Evolutionary conservation across 2,329 filamentous ascomycete species (phyloP), one percentile per base, ranked within the genome.

Genomic region (Hypocreales sp.): DNA sequence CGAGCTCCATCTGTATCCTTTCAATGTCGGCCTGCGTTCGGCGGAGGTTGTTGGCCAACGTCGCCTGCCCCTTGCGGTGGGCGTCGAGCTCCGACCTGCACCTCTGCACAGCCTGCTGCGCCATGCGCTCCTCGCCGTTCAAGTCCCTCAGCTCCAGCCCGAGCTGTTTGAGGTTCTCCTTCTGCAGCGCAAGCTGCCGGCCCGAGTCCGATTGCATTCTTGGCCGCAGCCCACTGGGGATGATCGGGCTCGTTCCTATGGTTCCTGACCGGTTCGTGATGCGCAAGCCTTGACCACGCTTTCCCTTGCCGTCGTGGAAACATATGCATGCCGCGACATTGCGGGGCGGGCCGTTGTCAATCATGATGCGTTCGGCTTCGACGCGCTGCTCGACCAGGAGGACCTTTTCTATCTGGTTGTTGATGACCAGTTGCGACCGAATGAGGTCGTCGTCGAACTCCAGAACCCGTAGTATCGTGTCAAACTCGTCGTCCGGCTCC

Each of bases 141-240:
- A 76, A 48, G 2, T 63, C 58, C 3, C 53, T 49, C 25, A 72
- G 47, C 31, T 79, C 70, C 5, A 51, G 45, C 28, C 64, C 60
- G 4, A 79, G 57, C 20, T 71, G 63, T 15, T 61, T 51, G 4
- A 70, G 35, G 4, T 56, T 53, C 15, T 70, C 60, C 31, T 55
- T 54, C 24, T 65, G 59, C 10, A 65, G 50, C 6, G 48, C 44
- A 22, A 86, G 64, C 41, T 82, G 78, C 12, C 67, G 67, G 31
- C 70, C 76, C 15, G 70, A 60, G 44, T 92, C 80, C 1, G 79
- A 76, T 43, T 77, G 78, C 72, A 93, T 92, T n/a, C 84, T 72
- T 15, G 78, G 61, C 8, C 53, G 55, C 21, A 66, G 60, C 1
- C 44, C 49, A 37, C 58, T 71, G 11, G 64, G 61, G 7, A 58